Base-by-base conservation (phyloP, 2,329 filamentous ascomycete species). In the Plenodomus tracheiphilus region DNA sequence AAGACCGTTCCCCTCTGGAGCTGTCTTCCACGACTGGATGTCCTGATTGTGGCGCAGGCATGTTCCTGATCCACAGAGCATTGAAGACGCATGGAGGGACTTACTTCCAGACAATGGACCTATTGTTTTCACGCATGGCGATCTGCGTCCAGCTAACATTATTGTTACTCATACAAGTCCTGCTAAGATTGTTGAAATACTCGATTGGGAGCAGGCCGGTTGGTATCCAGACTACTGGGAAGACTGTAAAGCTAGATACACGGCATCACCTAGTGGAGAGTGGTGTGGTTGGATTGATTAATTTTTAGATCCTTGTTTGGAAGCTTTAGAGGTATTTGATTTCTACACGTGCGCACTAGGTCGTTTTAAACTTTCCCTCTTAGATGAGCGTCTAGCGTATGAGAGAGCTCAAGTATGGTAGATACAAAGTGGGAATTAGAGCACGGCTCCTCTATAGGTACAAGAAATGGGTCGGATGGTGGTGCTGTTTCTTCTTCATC, bases 21-120 rank as follows among this genome's bases (percentile, higher is more conserved):
- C 43, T 22, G 39, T 37, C 5, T 64, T 64, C 41, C 60, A 62
- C 40, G 54, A 62, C 43, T 62, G 58, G 58, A 53, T 57, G 19
- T 8, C 43, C 19, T 55, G 40, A 47, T 47, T 49, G n/a, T 47
- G 43, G 20, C 38, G 13, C 21, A 11, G 20, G 35, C 13, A 53
- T 41, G 43, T 37, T 36, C 36, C 51, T 34, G 17, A 4, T 51
- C 25, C 51, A n/a, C 39, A 51, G 42, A 51, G 42, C 46, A 62
- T 54, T 54, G 56, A 36, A 55, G 52, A 39, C 54, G n/a, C n/a
- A n/a, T n/a, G n/a, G n/a, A n/a, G 57, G 40, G 41, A 32, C 18
- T 50, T 46, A 32, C 45, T 60, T 18, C 49, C 53, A 16, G 57
- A 60, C 43, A 30, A 56, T 21, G 21, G 28, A n/a, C 39, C 47